Conservation (phyloP, 163 green algal species). For the Chlamydomonas reinhardtii region DNA sequence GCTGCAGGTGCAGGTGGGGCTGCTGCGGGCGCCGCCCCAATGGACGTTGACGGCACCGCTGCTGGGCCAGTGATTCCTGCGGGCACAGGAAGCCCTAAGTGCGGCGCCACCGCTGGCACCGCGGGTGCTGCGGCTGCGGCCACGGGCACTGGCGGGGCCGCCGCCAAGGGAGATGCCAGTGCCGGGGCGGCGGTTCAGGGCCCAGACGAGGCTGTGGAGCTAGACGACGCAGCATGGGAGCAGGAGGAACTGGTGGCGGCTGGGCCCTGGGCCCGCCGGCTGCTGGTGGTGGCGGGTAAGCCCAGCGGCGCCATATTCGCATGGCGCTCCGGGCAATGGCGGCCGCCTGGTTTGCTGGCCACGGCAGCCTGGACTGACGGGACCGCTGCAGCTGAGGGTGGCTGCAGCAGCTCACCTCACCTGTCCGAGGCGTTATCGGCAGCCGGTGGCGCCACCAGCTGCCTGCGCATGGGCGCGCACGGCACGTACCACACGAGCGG, state of each 20-base stretch:
- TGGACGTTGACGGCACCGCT: background rate
- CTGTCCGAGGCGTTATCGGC: background rate
- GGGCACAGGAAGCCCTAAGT: too few species aligned
- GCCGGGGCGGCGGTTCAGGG: background rate
- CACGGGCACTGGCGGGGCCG: too few species aligned
- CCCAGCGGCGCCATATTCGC: slow-evolving; percentile 17
- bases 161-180: too few species aligned
- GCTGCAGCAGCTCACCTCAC: too few species aligned
- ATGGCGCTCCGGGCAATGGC: slow-evolving; percentile 14
- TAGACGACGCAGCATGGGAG: background rate
- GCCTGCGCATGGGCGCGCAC: slow-evolving; percentile 15
- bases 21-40: background rate
- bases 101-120: background rate
- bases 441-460: slow-evolving; percentile 18
- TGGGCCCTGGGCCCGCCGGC: background rate
- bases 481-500: slow-evolving; percentile 11
- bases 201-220: background rate
- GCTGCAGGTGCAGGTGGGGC: background rate
- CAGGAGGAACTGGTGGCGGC: background rate
- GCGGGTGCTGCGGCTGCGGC: background rate
- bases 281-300: slow-evolving; percentile 27
- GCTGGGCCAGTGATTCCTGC: background rate
- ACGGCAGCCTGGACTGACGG: background rate
- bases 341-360: background rate
- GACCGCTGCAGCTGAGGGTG: background rate